phyloP scores from a whole-genome alignment of 495 filamentous ascomycete species.

The Neurospora sp. region DNA sequence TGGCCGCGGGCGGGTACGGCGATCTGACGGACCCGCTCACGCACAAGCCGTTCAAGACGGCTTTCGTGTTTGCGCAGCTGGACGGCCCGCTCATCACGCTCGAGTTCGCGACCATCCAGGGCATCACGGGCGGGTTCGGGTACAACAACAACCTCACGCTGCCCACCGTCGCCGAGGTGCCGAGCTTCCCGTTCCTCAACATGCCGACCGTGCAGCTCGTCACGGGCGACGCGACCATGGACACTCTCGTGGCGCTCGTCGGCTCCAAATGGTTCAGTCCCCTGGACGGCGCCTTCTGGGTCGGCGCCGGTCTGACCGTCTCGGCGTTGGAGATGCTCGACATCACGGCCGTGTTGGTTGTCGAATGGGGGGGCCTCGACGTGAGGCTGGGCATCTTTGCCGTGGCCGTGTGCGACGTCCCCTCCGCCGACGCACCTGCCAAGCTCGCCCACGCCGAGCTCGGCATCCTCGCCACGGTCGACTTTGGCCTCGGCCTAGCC shows the following conservation, averaged over 20 bases:
- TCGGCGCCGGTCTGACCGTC: slow-evolving; percentile 33
- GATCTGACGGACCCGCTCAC: not conserved
- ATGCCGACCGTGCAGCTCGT: slow-evolving; percentile 12
- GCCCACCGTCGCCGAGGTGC: slow-evolving; percentile 3
- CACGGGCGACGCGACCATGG: not conserved
- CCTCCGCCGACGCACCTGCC: slow-evolving; percentile 7
- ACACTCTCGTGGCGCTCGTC: not conserved
- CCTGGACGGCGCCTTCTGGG: slow-evolving; percentile 25
- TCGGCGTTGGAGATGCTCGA: slow-evolving; percentile 32
- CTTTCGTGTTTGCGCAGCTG: slow-evolving; percentile 32
- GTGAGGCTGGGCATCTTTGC: slow-evolving; percentile 31
- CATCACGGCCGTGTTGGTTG: slow-evolving; percentile 29
- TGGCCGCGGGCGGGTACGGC: slow-evolving; percentile 26
- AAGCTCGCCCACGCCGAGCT: slow-evolving; percentile 32
- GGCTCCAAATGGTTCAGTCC: slow-evolving; percentile 10
- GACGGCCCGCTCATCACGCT: slow-evolving; percentile 31
- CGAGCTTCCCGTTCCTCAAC: slow-evolving; percentile 18
- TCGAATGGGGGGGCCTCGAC: slow-evolving; percentile 15
- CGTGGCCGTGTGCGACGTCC: slow-evolving; percentile 26
- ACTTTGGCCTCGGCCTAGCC: slow-evolving; percentile 27
- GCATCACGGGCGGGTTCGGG: slow-evolving; percentile 13
- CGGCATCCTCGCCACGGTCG: slow-evolving; percentile 23
- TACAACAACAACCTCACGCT: slow-evolving; percentile 20
- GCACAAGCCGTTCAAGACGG: slow-evolving; percentile 14
- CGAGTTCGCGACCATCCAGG: slow-evolving; percentile 26